Evolutionary conservation across 2,329 filamentous ascomycete species (phyloP), one percentile per base, ranked within the genome.

Genomic region (Byssothecium circinans): DNA sequence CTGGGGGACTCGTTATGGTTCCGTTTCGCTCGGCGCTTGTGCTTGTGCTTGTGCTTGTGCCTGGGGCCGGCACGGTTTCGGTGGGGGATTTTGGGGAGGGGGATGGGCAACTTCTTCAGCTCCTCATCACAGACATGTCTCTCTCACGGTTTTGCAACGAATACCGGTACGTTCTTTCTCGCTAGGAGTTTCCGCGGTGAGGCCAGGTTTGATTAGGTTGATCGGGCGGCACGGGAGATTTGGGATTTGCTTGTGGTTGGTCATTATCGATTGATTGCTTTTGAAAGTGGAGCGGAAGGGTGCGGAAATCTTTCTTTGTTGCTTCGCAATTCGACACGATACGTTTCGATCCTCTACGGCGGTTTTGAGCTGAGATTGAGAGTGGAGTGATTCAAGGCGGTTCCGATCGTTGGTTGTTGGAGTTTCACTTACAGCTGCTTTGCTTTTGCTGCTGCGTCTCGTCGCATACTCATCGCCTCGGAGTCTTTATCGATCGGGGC

Each of bases 71-170:
- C 15, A 42, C 25, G n/a, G n/a, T 11, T 27, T 27, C 19, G 35
- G 35, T 46, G 43, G 29, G 30, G 38, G n/a, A n/a, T n/a, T 23
- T 17, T 8, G 22, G 22, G 27, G 23, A 33, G n/a, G n/a, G n/a
- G n/a, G n/a, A n/a, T n/a, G n/a, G n/a, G n/a, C n/a, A n/a, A 17
- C 23, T 37, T 25, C 8, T 20, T 22, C n/a, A 23, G 29, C 33
- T 33, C 37, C 32, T 23, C 20, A 32, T 54, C 48, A 52, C 50
- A 56, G 38, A 53, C 50, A 51, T 53, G 53, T 53, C 53, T 53
- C 45, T 35, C 32, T 29, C 35, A 29, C 41, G 35, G 42, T 47
- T 41, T 49, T 44, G 32, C 43, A 18, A 15, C 36, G 20, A 35
- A 14, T 46, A n/a, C 48, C 34, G 33, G 34, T 11, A 19, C 3